These are phyloP conservation scores for Sporisorium sorghi DNA, from an alignment of 1,284 basidiomycete genomes.

Conservation along the genomic window DNA sequence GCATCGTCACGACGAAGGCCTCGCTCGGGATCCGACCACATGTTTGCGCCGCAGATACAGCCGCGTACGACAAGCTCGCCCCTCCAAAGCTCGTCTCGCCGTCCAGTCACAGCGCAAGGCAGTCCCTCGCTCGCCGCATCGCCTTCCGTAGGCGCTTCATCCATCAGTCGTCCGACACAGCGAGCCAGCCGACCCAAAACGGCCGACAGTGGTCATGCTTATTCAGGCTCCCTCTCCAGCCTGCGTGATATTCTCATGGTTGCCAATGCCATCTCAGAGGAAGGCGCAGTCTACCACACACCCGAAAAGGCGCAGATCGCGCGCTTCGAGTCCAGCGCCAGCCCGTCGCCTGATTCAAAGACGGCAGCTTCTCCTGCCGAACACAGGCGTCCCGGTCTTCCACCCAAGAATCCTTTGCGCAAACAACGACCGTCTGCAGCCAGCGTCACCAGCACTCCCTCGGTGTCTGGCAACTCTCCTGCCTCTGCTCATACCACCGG, in stretches of 20 bases:
- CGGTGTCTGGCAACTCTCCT: conserved; percentile 27
- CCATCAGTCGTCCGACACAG: conserved; percentile 5
- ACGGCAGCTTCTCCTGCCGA: conserved; percentile 11
- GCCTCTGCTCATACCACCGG: conserved; percentile 19
- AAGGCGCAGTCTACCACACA: conserved; percentile 34
- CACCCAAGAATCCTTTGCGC: conserved; percentile 51
- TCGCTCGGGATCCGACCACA: conserved; percentile 22
- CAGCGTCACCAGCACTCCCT: conserved; percentile 25
- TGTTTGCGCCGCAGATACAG: conserved; percentile 38
- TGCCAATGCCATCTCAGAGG: conserved; percentile 36
- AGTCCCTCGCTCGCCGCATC: conserved; percentile 17
- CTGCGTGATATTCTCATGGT: conserved; percentile 38
- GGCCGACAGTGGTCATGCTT: conserved; percentile 27
- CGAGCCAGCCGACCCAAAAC: conserved; percentile 30
- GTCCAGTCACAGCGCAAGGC: conserved; percentile 18
- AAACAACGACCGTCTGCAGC: conserved; percentile 35
- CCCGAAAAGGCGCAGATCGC: conserved; percentile 22
- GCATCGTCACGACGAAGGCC: conserved; percentile 26
- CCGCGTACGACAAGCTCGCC: conserved; percentile 48
- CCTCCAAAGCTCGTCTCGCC: conserved; percentile 10
- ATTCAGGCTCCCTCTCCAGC: conserved; percentile 38
- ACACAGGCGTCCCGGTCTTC: conserved; percentile 31
- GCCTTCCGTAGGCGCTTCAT: not conserved
- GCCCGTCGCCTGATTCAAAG: not conserved
- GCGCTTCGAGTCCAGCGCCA: conserved; percentile 13